Evolutionary conservation across 257 asterid species (phyloP).

Genomic region (Lantana camara): DNA sequence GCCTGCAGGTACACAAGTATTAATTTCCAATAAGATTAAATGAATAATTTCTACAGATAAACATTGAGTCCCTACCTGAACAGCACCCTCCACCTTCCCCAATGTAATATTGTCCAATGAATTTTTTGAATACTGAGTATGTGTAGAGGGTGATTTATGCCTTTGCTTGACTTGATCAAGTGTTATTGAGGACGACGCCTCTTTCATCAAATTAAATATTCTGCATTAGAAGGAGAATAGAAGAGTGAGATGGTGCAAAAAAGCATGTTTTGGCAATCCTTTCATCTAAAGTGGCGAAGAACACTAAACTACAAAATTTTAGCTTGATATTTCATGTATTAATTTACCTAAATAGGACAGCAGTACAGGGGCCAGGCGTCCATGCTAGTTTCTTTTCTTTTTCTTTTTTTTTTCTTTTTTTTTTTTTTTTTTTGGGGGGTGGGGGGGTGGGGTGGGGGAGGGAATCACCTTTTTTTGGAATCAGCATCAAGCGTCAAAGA

Average conservation of each 20-base stretch:
- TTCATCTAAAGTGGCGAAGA: conserved; percentile 1
- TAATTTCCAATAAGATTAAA: conserved; percentile 17
- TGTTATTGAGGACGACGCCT: conserved; percentile 57
- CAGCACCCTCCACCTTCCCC: conserved; percentile 79
- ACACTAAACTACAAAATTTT: too few species aligned
- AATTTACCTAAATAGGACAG: not conserved
- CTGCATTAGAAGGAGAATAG: conserved; percentile 42
- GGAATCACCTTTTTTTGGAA: conserved; percentile 58
- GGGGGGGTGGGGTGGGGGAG: not conserved
- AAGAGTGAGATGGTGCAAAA: not conserved
- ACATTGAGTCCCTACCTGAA: conserved; percentile 56
- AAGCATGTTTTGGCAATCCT: conserved; percentile 7
- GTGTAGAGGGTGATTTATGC: conserved; percentile 56
- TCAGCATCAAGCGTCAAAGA: conserved; percentile 53
- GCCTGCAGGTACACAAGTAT: conserved; percentile 52
- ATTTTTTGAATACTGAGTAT: conserved; percentile 40
- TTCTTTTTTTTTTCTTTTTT: too few species aligned
- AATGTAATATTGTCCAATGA: conserved; percentile 51
- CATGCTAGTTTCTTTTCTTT: too few species aligned
- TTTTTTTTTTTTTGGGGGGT: not conserved
- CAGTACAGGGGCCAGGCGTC: too few species aligned
- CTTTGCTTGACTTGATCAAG: conserved; percentile 43
- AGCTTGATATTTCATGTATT: too few species aligned
- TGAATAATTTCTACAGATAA: conserved; percentile 9
- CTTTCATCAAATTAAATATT: conserved; percentile 52